Evolutionary conservation across 73 alveolate genomes (phyloP), one percentile per base, ranked within the genome.

Genomic region (Symbiodinium pilosum): DNA sequence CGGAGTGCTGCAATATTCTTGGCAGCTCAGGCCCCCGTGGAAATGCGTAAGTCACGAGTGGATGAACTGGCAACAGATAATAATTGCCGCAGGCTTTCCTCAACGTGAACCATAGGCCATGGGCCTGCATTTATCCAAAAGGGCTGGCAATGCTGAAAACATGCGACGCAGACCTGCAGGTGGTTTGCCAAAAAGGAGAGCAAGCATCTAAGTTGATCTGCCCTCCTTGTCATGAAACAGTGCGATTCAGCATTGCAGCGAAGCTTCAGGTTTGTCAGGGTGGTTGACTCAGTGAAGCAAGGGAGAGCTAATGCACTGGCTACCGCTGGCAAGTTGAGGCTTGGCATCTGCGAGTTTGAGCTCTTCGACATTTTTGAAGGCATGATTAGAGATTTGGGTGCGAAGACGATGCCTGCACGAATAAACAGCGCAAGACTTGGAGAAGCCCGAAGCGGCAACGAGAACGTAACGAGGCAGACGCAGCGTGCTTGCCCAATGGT

Each of bases 71-170:
- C 59, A 47, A 47, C 59, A 9, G 59, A 6, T 9, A 47, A 14
- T 47, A 47, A n/a, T 6, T 26, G 16, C 16, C 21, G 77, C 81
- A 64, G 81, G 81, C 81, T 20, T 64, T 64, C 81, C 81, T 64
- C 41, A 64, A 64, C 39, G 81, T 64, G 81, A 64, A 64, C 81
- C 81, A 64, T 38, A 64, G 81, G 81, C 81, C 38, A 64, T 64
- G 81, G 12, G 81, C 81, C 81, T 56, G 11, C 75, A 6, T 47
- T 47, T 47, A n/a, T n/a, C n/a, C n/a, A n/a, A n/a, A n/a, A n/a
- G n/a, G n/a, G n/a, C n/a, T n/a, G n/a, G n/a, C n/a, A n/a, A n/a
- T n/a, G 75, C 75, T 56, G 75, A n/a, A n/a, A n/a, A n/a, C 75
- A 56, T 26, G 75, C 75, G 3, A 28, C 40, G 41, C 77, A 16